Conservation (phyloP, 2,329 filamentous ascomycete species). For the Cladosporium sp. region DNA sequence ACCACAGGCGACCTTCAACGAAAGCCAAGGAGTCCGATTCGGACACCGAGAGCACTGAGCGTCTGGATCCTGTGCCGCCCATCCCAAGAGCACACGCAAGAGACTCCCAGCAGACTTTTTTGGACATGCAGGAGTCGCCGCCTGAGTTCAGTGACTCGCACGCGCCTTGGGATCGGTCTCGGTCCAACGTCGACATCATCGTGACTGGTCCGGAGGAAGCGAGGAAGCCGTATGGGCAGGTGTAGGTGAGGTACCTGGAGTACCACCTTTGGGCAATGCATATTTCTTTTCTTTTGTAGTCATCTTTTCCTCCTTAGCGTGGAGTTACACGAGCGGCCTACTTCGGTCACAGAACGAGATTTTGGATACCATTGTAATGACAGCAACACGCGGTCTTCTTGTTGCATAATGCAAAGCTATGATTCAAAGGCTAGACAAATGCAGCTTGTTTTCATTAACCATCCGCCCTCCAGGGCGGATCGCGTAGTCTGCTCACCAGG, state of each 20-base stretch:
- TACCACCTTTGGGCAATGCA: neutral
- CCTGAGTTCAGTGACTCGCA: neutral
- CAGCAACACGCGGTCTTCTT: neutral
- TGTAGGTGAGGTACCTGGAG: neutral
- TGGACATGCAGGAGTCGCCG: neutral
- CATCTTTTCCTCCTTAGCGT: neutral
- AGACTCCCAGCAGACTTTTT: neutral
- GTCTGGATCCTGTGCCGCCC: neutral
- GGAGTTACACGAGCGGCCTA: neutral
- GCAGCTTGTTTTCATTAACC: too few species aligned
- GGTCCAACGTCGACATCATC: neutral
- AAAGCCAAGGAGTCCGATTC: neutral
- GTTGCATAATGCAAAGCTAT: too few species aligned
- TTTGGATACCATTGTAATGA: neutral
- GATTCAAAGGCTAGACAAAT: too few species aligned
- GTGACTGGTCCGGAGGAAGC: neutral
- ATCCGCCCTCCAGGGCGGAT: too few species aligned
- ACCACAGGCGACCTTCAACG: neutral
- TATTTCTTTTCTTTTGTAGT: neutral
- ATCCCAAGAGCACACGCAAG: neutral
- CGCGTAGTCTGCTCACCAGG: too few species aligned
- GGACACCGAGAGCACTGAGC: neutral
- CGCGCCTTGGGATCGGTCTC: neutral
- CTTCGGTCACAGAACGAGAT: conserved; percentile 1
- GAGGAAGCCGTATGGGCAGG: neutral